Percentiles rank a stretch among this genome's conserved stretches.
These are phyloP conservation scores for Pleurotus pulmonarius DNA, from an alignment of 768 basidiomycete species.

Conservation along the genomic window DNA sequence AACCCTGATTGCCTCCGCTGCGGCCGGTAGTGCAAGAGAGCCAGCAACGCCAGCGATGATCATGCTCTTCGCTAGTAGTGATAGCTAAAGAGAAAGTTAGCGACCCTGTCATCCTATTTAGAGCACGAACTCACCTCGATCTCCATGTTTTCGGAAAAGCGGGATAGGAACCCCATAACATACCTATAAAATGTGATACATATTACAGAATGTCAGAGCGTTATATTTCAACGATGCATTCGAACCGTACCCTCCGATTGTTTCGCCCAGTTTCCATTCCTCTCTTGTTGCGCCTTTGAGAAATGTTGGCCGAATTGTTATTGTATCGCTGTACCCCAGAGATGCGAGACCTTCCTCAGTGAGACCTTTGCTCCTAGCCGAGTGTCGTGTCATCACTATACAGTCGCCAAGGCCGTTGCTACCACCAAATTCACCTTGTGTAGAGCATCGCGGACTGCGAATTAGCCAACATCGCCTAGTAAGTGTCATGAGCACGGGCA, in stretches of 20 bases:
- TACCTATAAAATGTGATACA: constrained; percentile 29
- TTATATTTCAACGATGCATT: neutral
- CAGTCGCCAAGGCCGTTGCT: neutral
- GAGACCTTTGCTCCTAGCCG: constrained; percentile 61
- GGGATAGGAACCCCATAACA: constrained; percentile 32
- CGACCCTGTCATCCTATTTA: no score
- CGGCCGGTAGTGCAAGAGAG: constrained; percentile 40
- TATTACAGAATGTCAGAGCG: no score
- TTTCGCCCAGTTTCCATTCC: constrained; percentile 38
- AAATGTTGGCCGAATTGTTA: constrained; percentile 62
- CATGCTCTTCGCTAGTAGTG: constrained; percentile 51
- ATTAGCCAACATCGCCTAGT: constrained; percentile 47
- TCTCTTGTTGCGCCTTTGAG: constrained; percentile 45
- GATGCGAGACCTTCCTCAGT: constrained; percentile 66
- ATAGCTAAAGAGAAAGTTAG: constrained; percentile 44
- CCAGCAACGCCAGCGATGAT: constrained; percentile 52
- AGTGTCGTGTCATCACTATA: neutral
- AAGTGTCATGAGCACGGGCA: neutral
- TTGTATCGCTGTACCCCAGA: constrained; percentile 67
- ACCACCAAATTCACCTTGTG: constrained; percentile 34
- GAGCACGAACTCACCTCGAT: neutral
- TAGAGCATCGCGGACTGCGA: constrained; percentile 51
- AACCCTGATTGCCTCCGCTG: constrained; percentile 36
- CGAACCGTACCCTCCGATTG: constrained; percentile 34
- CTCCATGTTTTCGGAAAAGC: constrained; percentile 25